A percentile compares a stretch with the other conserved stretches of the same genome.
Conservation (phyloP, 2,329 filamentous ascomycete genomes). For the Leptodontidium sp. region DNA sequence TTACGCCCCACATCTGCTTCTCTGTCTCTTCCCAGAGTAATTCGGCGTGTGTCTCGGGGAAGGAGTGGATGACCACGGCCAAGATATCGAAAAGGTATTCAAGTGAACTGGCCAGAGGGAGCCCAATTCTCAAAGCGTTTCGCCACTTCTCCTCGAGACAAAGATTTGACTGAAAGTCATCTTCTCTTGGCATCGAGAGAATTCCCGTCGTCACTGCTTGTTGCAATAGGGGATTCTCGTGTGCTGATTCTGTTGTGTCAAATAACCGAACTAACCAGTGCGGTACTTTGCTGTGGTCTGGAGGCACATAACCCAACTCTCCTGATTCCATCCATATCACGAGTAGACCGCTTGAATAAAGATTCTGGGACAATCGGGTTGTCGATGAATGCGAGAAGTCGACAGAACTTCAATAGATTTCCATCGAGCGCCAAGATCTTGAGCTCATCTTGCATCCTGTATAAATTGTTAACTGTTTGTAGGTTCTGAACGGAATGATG, state of each 20-base stretch:
- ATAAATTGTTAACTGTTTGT: not conserved
- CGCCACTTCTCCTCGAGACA: not conserved
- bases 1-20: not conserved
- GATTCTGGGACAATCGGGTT: not conserved
- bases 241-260: not conserved
- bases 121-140: not conserved
- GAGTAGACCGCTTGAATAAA: not conserved
- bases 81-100: not conserved
- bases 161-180: not conserved
- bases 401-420: not conserved
- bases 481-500: too few species aligned
- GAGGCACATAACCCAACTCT: not conserved
- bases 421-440: not conserved
- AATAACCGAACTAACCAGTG: not conserved
- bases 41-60: not conserved
- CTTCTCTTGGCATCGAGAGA: not conserved
- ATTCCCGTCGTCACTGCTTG: not conserved
- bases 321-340: not conserved
- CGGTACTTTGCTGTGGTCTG: not conserved
- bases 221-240: not conserved
- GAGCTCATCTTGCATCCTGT: not conserved
- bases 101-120: not conserved
- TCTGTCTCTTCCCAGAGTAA: not conserved
- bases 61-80: not conserved
- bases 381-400: slow-evolving; percentile 2